A percentile compares a stretch with the other conserved stretches of the same genome.
Conservation (phyloP, 768 basidiomycete species). For the Xerocomellus amylosporus region DNA sequence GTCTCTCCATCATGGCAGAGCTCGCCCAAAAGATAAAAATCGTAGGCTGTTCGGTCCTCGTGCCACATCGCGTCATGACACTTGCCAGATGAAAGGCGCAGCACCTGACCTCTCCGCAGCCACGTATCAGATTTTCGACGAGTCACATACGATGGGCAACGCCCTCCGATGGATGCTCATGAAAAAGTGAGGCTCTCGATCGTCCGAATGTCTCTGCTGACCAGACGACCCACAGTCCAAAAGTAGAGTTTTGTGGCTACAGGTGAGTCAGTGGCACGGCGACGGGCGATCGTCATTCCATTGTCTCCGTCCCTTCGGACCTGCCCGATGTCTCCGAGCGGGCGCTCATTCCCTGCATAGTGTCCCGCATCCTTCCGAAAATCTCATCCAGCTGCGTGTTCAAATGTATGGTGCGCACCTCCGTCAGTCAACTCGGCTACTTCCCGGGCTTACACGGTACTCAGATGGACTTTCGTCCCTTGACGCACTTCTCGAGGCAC, state of each 20-base stretch:
- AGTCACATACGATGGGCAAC: slow-evolving; percentile 96
- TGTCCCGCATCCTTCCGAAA: slow-evolving; percentile 92
- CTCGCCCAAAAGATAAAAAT: slow-evolving; percentile 32
- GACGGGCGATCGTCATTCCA: slow-evolving; percentile 2
- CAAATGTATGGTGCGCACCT: slow-evolving; percentile 93
- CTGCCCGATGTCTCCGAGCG: neutral
- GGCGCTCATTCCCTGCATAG: too few species aligned
- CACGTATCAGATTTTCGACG: slow-evolving; percentile 89
- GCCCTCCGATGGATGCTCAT: slow-evolving; percentile 96
- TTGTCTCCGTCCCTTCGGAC: slow-evolving; percentile 9
- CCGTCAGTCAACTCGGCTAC: neutral
- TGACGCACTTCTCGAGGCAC: slow-evolving; percentile 70
- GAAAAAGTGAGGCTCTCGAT: slow-evolving; percentile 76
- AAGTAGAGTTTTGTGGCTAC: slow-evolving; percentile 98
- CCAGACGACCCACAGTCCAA: slow-evolving; percentile 63
- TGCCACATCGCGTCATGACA: slow-evolving; percentile 10
- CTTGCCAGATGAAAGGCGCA: slow-evolving; percentile 76
- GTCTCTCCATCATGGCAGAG: slow-evolving; percentile 26
- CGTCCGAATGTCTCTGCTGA: slow-evolving; percentile 1
- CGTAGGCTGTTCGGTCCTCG: slow-evolving; percentile 16
- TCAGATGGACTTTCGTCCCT: slow-evolving; percentile 86
- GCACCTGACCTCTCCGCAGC: slow-evolving; percentile 79
- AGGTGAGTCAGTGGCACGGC: slow-evolving; percentile 50
- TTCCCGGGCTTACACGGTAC: neutral
- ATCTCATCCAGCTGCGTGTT: slow-evolving; percentile 93